Base-by-base conservation (phyloP, 2,329 filamentous ascomycete species). In the Pseudopithomyces maydicus region DNA sequence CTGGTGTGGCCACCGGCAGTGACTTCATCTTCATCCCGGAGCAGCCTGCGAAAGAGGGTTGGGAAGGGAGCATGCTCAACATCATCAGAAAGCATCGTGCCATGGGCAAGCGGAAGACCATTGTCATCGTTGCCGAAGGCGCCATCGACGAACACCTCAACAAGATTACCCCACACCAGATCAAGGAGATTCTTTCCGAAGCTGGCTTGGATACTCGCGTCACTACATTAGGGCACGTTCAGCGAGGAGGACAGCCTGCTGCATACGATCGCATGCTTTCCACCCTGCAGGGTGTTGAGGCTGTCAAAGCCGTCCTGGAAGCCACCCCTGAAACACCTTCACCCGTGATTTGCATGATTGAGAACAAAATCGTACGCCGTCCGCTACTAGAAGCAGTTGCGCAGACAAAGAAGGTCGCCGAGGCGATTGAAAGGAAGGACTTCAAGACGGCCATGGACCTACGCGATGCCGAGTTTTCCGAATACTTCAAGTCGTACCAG, bases 11-110 rank as follows among this genome's bases (percentile, higher is more conserved):
- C 56, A 97, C 92, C 0, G 95, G 94, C 48, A 93, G 95, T 15
- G 95, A 99, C 77, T 99, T 96, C 78, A 86, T 98, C 68, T 98
- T 99, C 77, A 94, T 97, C 63, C 95, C 95, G 0, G 95, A 99
- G 78, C 92, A 93, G 74, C 95, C 95, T 57, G 91, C 92, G 44
- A 84, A 87, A 57, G 87, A 91, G 61, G 90, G 94, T 70, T 99
- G 95, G 95, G 87, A 90, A 74, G 85, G 63, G 33, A 64, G 70
- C 20, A 71, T 70, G 62, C 64, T 67, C 60, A 68, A 56, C 69
- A 62, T 68, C 57, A 56, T 64, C 53, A 61, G 68, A 61, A 73
- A 95, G 88, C 95, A 98, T 79, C 89, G 95, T 64, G 82, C 84
- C 60, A 84, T 92, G 72, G 95, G 95, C 71, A 99, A 98, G 84